Base-by-base conservation (phyloP, 805 yeast genomes). In the Wickerhamomyces alni region DNA sequence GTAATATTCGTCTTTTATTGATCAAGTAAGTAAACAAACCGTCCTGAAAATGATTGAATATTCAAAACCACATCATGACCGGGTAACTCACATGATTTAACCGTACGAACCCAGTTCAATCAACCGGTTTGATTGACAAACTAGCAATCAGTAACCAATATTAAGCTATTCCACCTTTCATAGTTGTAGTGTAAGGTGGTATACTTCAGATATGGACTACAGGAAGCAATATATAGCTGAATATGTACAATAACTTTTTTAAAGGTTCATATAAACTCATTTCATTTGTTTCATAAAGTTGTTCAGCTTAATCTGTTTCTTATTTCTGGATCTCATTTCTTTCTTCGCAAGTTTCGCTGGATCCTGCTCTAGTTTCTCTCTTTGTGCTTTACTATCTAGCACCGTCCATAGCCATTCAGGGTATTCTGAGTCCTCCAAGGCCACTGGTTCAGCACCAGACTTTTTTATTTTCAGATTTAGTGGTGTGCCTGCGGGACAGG, bases 361-460 rank as follows among this genome's bases (percentile, higher is more conserved):
- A 41, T 76, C 76, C 18, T 67, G 69, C 37, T 74, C 79, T 29
- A 82, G 67, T 48, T 73, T 67, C 21, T 67, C 73, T 41, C 70
- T 67, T 54, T 76, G 80, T n/a, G 74, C 74, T 29, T 74, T 74
- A 37, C 74, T 67, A 59, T 89, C 95, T 25, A 88, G 72, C 35
- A 86, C 68, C 5, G 73, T 76, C 98, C 98, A 93, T 38, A 91
- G 70, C 99, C 99, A 91, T 33, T 74, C 85, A 5, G 99, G 99
- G 57, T 91, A 91, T 53, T 89, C 95, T 29, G 69, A 69, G 58
- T 93, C 98, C 45, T 82, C 87, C 39, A 83, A 62, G 2, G 98
- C 98, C 5, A 87, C 79, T 8, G 94, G 87, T 51, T 88, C 96
- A 43, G 81, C 77, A n/a, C 91, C 94, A 28, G 72, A 70, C 56